Conservation (phyloP, 1,284 basidiomycete species). For the Rhodotorula sp. region DNA sequence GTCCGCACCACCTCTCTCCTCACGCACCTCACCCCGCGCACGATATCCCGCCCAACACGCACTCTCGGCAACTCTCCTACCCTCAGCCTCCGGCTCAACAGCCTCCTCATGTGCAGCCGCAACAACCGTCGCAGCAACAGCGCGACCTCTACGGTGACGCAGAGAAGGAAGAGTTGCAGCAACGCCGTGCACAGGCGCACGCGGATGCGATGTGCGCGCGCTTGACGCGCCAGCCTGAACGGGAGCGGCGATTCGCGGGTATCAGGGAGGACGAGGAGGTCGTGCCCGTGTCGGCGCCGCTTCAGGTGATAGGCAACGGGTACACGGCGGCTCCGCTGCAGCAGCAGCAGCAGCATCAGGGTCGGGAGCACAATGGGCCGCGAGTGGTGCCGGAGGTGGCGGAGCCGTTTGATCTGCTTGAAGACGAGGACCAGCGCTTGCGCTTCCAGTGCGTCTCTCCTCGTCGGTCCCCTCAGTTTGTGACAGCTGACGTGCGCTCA, state of each 20-base stretch:
- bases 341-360: constrained; percentile 1
- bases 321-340: constrained; percentile 3
- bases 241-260: not conserved
- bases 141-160: not conserved
- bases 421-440: constrained; percentile 3
- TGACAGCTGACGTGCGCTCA: not conserved
- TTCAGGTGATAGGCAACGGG: not conserved
- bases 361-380: not conserved
- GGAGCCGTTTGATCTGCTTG: not conserved
- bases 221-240: not conserved
- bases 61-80: not conserved
- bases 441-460: constrained; percentile 20
- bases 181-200: not conserved
- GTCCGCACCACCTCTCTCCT: not conserved
- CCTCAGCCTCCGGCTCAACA: not conserved
- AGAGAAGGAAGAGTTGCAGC: not conserved
- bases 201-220: not conserved
- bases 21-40: not conserved
- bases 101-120: not conserved
- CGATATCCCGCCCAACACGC: not conserved
- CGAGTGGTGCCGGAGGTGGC: not conserved
- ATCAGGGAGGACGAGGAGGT: not conserved
- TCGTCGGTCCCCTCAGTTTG: not conserved
- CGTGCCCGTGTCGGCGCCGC: not conserved
- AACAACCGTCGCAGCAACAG: not conserved